Conservation (phyloP, 306 rosid species). For the Rosa chinensis region DNA sequence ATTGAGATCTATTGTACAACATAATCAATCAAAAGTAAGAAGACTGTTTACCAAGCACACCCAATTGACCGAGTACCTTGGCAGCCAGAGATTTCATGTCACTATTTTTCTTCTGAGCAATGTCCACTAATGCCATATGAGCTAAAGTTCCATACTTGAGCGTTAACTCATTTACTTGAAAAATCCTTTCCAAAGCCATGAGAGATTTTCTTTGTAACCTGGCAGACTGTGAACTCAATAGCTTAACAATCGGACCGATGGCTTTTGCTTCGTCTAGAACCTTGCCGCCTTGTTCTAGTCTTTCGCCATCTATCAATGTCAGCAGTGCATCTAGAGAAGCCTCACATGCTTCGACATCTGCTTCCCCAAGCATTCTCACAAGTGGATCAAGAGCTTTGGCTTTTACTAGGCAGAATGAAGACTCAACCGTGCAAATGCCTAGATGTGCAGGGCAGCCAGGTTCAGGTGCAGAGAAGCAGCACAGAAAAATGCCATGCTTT, state of each 20-base stretch:
- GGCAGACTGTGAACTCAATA: conserved; percentile 31
- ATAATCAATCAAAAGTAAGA: conserved; percentile 48
- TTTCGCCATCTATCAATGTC: conserved; percentile 47
- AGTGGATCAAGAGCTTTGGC: conserved; percentile 62
- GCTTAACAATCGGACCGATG: conserved; percentile 37
- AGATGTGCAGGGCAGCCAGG: conserved; percentile 52
- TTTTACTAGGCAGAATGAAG: conserved; percentile 59
- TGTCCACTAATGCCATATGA: conserved; percentile 52
- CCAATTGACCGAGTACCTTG: conserved; percentile 54
- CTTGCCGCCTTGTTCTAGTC: conserved; percentile 43
- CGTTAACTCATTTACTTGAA: conserved; percentile 45
- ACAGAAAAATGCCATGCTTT: conserved; percentile 36
- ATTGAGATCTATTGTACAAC: not conserved
- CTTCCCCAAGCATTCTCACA: conserved; percentile 52
- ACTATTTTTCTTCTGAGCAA: conserved; percentile 51
- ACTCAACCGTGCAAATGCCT: conserved; percentile 51
- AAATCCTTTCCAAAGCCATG: conserved; percentile 45
- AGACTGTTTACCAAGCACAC: conserved; percentile 50
- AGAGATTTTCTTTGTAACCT: conserved; percentile 52
- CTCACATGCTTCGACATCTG: conserved; percentile 43
- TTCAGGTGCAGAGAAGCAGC: conserved; percentile 39
- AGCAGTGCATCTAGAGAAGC: conserved; percentile 56
- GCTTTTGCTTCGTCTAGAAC: conserved; percentile 55
- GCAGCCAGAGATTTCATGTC: conserved; percentile 61
- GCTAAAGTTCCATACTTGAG: conserved; percentile 37